Evolutionary conservation across 345 rosid species (phyloP), one percentile per base, ranked within the genome.

Genomic region (Psidium guajava): DNA sequence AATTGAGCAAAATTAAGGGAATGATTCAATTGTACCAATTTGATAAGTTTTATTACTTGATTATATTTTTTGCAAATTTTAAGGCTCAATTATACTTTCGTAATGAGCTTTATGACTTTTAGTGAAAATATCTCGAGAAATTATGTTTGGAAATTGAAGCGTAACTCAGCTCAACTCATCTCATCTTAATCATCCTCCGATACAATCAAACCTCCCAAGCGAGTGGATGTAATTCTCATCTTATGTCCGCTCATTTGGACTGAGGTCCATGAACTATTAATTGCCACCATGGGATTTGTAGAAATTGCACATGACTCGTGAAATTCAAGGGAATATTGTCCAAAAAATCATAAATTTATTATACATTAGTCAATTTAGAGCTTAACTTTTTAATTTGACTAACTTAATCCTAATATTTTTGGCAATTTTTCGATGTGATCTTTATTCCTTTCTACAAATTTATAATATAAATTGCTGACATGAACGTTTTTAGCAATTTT

Each of bases 331-430:
- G 1, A n/a, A n/a, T 11, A 12, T 59, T 59, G 2, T 2, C 6
- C 12, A 59, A n/a, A 28, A 59, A 59, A 28, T 1, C 32, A 58
- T 12, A n/a, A n/a, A 58, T n/a, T 13, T 28, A 59, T 27, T 27
- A 0, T 27, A 27, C 1, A 27, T 14, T 2, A 0, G 6, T 14
- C 10, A 32, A 27, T 59, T 59, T 9, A 6, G 3, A 0, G 1
- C 14, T 59, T 0, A 2, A 6, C 6, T 59, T 27, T 5, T 27
- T 2, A n/a, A n/a, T 13, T 61, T 14, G 5, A 4, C 15, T 2
- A 4, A 27, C 15, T 61, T 61, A 3, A 1, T 27, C 1, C 0
- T 6, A 27, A 61, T 1, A 2, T 1, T 61, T 59, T 14, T 61
- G 9, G 27, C 0, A 8, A 61, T 6, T 14, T 59, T 27, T 6